A percentile compares a stretch with the other conserved stretches of the same genome.
These are phyloP conservation scores for Talaromyces sp. DNA, from an alignment of 2,329 filamentous ascomycete genomes.

Conservation along the genomic window DNA sequence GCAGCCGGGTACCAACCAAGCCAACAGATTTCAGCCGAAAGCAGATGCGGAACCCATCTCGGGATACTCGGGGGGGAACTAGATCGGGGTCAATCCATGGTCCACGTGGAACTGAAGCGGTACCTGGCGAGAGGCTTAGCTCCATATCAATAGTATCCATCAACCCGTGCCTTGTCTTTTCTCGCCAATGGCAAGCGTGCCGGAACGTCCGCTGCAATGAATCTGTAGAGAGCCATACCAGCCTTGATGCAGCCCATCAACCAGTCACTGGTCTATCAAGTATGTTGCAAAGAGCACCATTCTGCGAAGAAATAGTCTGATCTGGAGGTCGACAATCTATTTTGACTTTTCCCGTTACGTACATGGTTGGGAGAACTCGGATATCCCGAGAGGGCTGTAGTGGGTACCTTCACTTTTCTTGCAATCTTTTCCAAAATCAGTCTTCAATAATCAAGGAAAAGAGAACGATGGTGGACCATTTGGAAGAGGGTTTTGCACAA, in stretches of 20 bases:
- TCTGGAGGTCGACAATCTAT: not conserved
- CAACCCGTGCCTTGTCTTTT: too few species aligned
- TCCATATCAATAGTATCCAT: too few species aligned
- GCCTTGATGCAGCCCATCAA: too few species aligned
- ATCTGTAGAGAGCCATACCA: too few species aligned
- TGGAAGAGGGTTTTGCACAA: not conserved
- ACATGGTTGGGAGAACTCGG: too few species aligned
- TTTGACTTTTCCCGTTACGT: not conserved
- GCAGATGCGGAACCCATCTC: not conserved
- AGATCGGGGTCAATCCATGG: not conserved
- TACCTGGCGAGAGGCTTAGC: too few species aligned
- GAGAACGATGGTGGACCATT: not conserved
- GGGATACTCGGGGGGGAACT: not conserved
- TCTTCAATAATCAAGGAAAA: not conserved
- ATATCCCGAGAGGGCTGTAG: too few species aligned
- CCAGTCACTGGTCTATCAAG: not conserved
- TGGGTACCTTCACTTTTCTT: too few species aligned
- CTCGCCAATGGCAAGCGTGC: too few species aligned
- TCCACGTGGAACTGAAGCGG: not conserved
- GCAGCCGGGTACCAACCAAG: not conserved
- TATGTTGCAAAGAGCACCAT: not conserved
- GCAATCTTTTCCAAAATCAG: too few species aligned
- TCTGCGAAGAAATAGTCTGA: not conserved
- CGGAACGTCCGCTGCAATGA: too few species aligned
- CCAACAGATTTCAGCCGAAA: not conserved